Evolutionary conservation across 2,329 filamentous ascomycete genomes (phyloP), one percentile per base, ranked within the genome.

Genomic region (Fusarium gaditjirri): DNA sequence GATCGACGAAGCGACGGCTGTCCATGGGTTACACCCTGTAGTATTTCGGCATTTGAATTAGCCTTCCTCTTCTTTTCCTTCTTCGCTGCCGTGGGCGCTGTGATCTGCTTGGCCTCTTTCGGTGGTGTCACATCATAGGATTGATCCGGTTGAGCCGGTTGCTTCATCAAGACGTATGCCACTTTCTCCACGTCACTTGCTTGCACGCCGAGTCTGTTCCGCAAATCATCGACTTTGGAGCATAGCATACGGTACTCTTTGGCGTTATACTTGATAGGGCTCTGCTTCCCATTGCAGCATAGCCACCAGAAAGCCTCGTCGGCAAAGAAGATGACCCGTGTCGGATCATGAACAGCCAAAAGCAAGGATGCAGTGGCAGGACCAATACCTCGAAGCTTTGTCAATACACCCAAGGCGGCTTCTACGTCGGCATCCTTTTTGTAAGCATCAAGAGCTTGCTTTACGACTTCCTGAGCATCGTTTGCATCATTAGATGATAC

Each of bases 261-360:
- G 25, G 82, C 80, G 44, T 86, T 91, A 80, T 96, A 96, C 80
- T 91, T 92, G 78, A 94, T 90, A 29, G 83, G 80, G 1, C 76
- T 81, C 59, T 83, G 86, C 43, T 83, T 81, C 1, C 85, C 85
- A n/a, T 81, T 79, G 77, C 87, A 88, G 75, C 88, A 88, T 10
- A 92, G 81, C 92, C 92, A 95, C 72, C 90, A 87, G 77, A 91
- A 95, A 7, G 91, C 86, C 80, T 96, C 93, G 77, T 97, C 94
- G 5, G 91, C 92, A 81, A 95, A 95, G 84, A 95, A 95, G 4
- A 93, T 87, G 53, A 91, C 85, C 17, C 82, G 81, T 1, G 84
- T 80, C 0, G 91, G 86, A 66, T 90, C 86, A 71, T 90, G 87
- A 8, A 92, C 88, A 8, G 91, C 88, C 6, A 96, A 85, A 2